Conservation (phyloP, 2,329 filamentous ascomycete species). For the Penicillium sp. region DNA sequence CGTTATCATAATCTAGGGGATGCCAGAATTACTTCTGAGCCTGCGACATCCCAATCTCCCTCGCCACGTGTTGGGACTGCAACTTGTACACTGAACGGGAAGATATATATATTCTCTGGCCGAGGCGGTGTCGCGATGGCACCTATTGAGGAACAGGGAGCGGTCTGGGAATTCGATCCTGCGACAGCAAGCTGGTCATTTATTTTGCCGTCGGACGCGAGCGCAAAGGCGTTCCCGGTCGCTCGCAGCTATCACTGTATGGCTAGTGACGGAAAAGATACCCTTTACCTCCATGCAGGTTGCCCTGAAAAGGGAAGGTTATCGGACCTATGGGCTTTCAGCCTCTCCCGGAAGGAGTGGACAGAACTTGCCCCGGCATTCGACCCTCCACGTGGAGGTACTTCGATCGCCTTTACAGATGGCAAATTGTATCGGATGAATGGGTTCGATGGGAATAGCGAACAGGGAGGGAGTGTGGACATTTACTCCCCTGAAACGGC, state of each 20-base stretch:
- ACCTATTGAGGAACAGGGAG: conserved; percentile 70
- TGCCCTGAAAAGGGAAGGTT: conserved; percentile 63
- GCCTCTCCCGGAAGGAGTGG: conserved; percentile 64
- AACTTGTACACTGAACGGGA: conserved; percentile 63
- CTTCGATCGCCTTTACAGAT: conserved; percentile 63
- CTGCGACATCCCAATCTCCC: conserved; percentile 48
- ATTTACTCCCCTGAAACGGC: conserved; percentile 47
- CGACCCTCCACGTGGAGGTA: conserved; percentile 63
- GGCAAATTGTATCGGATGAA: conserved; percentile 74
- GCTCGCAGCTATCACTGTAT: conserved; percentile 70
- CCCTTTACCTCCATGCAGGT: conserved; percentile 74
- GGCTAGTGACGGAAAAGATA: conserved; percentile 62
- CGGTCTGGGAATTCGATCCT: conserved; percentile 74
- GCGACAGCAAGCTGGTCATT: conserved; percentile 62
- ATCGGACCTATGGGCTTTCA: conserved; percentile 76
- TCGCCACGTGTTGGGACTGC: conserved; percentile 71
- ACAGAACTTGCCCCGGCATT: conserved; percentile 66
- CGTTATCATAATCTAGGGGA: background rate
- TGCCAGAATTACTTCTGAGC: background rate
- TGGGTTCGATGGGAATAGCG: conserved; percentile 69
- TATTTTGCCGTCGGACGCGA: conserved; percentile 56
- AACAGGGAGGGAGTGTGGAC: conserved; percentile 71
- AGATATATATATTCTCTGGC: conserved; percentile 79
- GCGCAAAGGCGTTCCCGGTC: conserved; percentile 52
- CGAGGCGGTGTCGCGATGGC: conserved; percentile 67